Base-by-base conservation (phyloP, 2,329 filamentous ascomycete species). In the Diaporthe caulivora region DNA sequence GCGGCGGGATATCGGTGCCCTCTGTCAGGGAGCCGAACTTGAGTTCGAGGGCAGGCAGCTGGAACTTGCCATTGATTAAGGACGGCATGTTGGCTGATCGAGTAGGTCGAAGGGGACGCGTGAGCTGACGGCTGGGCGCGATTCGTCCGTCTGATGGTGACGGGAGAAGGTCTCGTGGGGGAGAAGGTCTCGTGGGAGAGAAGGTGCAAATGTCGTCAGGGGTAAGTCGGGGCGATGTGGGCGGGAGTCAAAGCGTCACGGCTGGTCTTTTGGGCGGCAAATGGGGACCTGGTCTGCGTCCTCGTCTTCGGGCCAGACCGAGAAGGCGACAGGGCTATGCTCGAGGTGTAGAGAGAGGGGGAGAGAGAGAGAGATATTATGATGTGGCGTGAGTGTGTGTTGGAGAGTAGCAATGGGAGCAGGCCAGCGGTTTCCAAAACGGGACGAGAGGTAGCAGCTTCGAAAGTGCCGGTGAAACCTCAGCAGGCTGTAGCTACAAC, bases 1-100 rank as follows among this genome's bases (percentile, higher is more conserved):
- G 89, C 40, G 89, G 87, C 55, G 89, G 89, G 76, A 91, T 91
- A 78, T 89, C 79, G 79, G 89, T 91, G 70, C 89, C 89, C 53
- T 91, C 89, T 55, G 89, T 91, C 79, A 91, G 83, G 60, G 86
- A 89, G 74, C 86, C 85, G 77, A 91, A 90, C 76, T 90, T 87
- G 82, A 91, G 86, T 76, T 91, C 83, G 75, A 91, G 85, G 60
- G 85, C 86, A 11, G 89, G 89, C 73, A 91, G 86, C 82, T 91
- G 87, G 76, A 91, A 91, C 68, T 69, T 75, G 71, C 76, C 73
- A 57, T 78, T 77, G 58, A 78, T 77, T 62, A 75, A 76, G 53
- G 80, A 77, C 24, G 81, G 74, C 80, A 81, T 81, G 70, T 55
- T 73, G 37, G 62, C n/a, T 77, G 51, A 34, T 21, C 31, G 55